These are phyloP conservation scores for Diaporthe australafricana DNA, from an alignment of 2,329 filamentous ascomycete genomes.

Conservation along the genomic window DNA sequence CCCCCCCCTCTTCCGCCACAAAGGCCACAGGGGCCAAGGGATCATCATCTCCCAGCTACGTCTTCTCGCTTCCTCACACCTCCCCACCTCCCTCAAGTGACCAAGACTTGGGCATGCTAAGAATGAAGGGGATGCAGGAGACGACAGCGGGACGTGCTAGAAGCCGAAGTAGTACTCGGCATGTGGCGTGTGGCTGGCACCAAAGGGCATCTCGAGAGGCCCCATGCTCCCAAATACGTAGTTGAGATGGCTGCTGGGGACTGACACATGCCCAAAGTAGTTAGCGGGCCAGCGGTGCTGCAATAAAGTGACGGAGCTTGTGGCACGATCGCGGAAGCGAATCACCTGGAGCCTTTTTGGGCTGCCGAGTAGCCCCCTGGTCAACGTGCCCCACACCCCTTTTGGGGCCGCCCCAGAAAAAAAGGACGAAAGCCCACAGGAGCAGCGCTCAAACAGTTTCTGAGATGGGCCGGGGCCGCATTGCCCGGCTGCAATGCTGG, in stretches of 20 bases:
- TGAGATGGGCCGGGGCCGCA: conserved; percentile 12
- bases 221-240: background rate
- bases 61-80: no score
- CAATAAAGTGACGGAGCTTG: conserved; percentile 18
- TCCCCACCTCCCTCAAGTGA: background rate
- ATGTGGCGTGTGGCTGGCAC: conserved; percentile 18
- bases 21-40: background rate
- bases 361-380: conserved; percentile 16
- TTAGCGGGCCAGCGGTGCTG: background rate
- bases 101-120: background rate
- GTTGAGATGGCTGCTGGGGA: background rate
- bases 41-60: background rate
- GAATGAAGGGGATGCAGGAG: background rate
- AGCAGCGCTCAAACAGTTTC: conserved; percentile 19
- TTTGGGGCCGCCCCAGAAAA: conserved; percentile 23
- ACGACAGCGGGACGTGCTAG: background rate
- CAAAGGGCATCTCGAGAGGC: background rate
- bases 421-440: conserved; percentile 20
- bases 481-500: background rate
- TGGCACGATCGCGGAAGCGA: conserved; percentile 33
- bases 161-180: conserved; percentile 4
- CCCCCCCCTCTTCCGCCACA: background rate
- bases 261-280: conserved; percentile 13
- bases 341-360: conserved; percentile 33
- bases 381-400: conserved; percentile 31